A percentile compares a stretch with the other conserved stretches of the same genome.
These are phyloP conservation scores for Omphalea diandra DNA, from an alignment of 441 rosid genomes.

Conservation along the genomic window DNA sequence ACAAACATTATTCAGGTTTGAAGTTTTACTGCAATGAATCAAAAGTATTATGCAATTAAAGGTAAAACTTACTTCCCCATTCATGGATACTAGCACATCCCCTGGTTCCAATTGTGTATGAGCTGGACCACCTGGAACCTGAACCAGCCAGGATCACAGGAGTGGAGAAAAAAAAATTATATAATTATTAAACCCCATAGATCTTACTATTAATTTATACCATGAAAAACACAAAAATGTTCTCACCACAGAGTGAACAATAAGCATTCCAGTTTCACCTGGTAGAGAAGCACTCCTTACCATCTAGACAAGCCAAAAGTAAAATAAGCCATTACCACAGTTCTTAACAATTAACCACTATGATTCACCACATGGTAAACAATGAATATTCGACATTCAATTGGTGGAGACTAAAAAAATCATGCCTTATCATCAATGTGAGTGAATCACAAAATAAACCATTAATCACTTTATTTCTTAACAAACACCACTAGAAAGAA, in stretches of 20 bases:
- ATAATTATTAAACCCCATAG: neutral
- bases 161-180: neutral
- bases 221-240: conserved; percentile 12
- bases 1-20: neutral
- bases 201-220: neutral
- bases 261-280: conserved; percentile 94
- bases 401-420: neutral
- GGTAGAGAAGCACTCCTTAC: conserved; percentile 73
- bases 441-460: conserved; percentile 13
- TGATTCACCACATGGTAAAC: neutral
- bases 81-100: conserved; percentile 86
- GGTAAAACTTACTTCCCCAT: conserved; percentile 68
- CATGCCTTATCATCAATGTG: neutral
- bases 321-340: conserved; percentile 12
- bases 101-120: conserved; percentile 84
- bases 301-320: conserved; percentile 46
- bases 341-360: neutral
- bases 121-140: conserved; percentile 98
- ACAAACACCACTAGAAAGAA: conserved; percentile 11
- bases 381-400: neutral
- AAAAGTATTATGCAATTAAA: neutral
- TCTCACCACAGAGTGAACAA: conserved; percentile 84
- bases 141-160: conserved; percentile 22
- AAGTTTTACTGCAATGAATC: neutral
- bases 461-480: neutral